Base-by-base conservation (phyloP, 192 early-diverging fungal genomes). In the Diversispora epigaea region DNA sequence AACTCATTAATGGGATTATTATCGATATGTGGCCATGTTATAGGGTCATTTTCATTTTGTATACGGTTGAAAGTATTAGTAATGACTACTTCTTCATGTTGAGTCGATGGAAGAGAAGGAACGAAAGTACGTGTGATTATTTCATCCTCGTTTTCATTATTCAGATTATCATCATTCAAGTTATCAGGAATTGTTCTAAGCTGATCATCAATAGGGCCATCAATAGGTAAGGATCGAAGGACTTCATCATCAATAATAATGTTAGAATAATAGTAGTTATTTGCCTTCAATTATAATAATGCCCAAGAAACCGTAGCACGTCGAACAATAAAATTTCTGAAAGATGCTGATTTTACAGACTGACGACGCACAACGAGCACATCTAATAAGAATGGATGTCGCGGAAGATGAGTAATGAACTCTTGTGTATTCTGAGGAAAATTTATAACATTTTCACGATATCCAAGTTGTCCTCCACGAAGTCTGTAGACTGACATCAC, bases 1-100 rank as follows among this genome's bases (percentile, higher is more conserved):
- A 62, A 62, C 12, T 62, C 21, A 22, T 62, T 62, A 39, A 62
- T 19, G 12, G 60, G 60, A 62, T 22, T 62, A 25, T 62, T 62
- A 41, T 6, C 21, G 4, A 62, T 32, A 32, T 32, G 25, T 2
- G 25, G 25, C 25, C 25, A 32, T 2, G 25, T 32, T 32, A 32
- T 2, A 1, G 25, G 25, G 2, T 32, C 25, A 10, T 62, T 22
- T 0, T 41, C 19, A 62, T 62, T 39, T 21, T 62, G 60, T 19
- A 62, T 62, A 21, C 21, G 21, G 25, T 62, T 21, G 25, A 62
- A 21, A 39, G 60, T 1, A 41, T 41, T 62, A 21, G 4, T 19
- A 62, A 62, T 25, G 1, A 21, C 4, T 25, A 25, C 7, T 4
- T 62, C 60, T 62, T 62, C 60, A 19, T 21, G 6, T 21, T 62